phyloP scores from a whole-genome alignment of 2,329 filamentous ascomycete genomes.

The Curvularia sp. region DNA sequence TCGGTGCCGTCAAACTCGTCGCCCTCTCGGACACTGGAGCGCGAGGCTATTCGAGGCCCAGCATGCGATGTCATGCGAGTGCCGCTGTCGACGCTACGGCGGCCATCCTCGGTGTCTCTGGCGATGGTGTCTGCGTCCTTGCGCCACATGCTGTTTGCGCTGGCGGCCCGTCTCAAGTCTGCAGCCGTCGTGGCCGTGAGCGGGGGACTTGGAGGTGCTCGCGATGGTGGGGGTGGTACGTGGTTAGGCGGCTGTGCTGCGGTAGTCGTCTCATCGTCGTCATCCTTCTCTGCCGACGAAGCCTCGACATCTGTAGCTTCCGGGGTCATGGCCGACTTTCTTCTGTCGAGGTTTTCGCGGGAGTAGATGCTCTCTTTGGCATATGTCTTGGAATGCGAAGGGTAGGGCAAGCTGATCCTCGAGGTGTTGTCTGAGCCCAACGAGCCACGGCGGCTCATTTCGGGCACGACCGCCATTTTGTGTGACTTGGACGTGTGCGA shows the following conservation, averaged over 20 bases:
- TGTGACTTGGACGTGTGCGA: conserved; percentile 35
- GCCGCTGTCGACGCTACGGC: conserved; percentile 53
- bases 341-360: conserved; percentile 49
- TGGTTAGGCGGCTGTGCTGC: conserved; percentile 27
- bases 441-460: conserved; percentile 54
- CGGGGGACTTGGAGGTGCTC: conserved; percentile 57
- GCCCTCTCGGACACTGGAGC: conserved; percentile 53
- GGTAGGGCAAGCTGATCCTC: conserved; percentile 68
- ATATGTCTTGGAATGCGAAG: conserved; percentile 85
- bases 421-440: conserved; percentile 47
- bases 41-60: conserved; percentile 49
- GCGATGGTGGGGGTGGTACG: conserved; percentile 31
- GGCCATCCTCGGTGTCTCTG: conserved; percentile 48
- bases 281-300: conserved; percentile 34
- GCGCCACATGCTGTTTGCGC: conserved; percentile 53
- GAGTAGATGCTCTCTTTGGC: conserved; percentile 84
- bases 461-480: conserved; percentile 54
- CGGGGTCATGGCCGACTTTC: conserved; percentile 46
- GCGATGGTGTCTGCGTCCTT: conserved; percentile 46
- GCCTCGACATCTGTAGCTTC: conserved; percentile 53
- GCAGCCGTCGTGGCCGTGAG: conserved; percentile 52
- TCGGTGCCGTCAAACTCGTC: conserved; percentile 50
- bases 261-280: conserved; percentile 13
- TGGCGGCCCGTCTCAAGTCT: conserved; percentile 54
- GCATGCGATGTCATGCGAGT: conserved; percentile 47